phyloP scores from a whole-genome alignment of 2,329 filamentous ascomycete genomes.

The Didymella keratinophila region DNA sequence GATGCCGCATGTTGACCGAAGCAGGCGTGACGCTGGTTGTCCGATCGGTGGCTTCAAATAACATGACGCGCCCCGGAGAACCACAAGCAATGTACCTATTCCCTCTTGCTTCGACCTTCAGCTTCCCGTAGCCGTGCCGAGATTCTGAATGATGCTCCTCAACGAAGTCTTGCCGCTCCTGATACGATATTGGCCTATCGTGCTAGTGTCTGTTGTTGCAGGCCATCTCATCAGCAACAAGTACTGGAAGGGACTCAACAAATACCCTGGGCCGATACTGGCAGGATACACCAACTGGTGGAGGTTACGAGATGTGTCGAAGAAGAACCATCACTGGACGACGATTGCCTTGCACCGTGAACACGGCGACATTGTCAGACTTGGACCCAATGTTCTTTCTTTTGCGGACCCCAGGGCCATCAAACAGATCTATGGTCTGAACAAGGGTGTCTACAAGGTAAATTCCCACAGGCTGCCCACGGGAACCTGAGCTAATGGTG shows the following conservation, averaged over 20 bases:
- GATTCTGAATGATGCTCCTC: constrained; percentile 43
- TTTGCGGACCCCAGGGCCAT: constrained; percentile 77
- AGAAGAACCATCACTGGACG: constrained; percentile 70
- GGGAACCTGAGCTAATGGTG: constrained; percentile 7
- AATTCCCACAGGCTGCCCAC: constrained; percentile 5
- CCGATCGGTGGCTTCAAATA: constrained; percentile 10
- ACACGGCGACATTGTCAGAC: constrained; percentile 75
- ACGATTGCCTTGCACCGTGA: constrained; percentile 73
- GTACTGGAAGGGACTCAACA: constrained; percentile 66
- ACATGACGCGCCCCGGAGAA: not conserved
- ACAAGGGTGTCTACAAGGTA: constrained; percentile 82
- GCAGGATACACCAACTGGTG: constrained; percentile 77
- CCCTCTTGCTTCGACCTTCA: not conserved
- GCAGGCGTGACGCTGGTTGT: not conserved
- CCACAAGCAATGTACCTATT: not conserved
- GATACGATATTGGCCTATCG: constrained; percentile 54
- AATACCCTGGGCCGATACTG: constrained; percentile 75
- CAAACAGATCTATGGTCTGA: constrained; percentile 80
- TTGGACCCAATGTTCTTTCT: constrained; percentile 77
- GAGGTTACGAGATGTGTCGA: constrained; percentile 74
- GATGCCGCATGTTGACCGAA: constrained; percentile 2
- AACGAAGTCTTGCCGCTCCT: constrained; percentile 47
- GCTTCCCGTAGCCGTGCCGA: not conserved
- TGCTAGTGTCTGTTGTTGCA: constrained; percentile 42
- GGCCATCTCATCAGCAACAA: constrained; percentile 55